phyloP scores from a whole-genome alignment of 441 rosid species.

The Biscutella laevigata region DNA sequence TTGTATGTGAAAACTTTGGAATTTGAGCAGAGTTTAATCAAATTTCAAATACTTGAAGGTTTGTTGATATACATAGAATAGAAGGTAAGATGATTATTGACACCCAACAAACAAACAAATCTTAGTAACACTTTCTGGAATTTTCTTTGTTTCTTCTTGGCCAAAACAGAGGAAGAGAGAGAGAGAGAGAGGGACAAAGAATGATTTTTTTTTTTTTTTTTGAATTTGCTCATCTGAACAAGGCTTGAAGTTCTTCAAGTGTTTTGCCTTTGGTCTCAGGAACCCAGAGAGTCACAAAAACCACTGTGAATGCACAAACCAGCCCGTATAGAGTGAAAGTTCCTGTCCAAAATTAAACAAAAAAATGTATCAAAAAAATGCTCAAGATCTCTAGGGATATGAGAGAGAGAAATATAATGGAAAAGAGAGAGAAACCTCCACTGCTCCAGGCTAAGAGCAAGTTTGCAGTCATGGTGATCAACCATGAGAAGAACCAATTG shows the following conservation, averaged over 20 bases:
- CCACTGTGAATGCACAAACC: slow-evolving; percentile 38
- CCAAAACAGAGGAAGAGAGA: slow-evolving; percentile 22
- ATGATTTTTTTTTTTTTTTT: slow-evolving; percentile 1
- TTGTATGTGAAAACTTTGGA: not conserved
- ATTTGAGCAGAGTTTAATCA: not conserved
- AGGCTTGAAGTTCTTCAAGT: slow-evolving; percentile 60
- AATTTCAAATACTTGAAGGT: slow-evolving; percentile 4
- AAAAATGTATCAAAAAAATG: not conserved
- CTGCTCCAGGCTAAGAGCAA: slow-evolving; percentile 59
- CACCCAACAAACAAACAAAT: slow-evolving; percentile 25
- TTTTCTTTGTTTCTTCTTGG: slow-evolving; percentile 20
- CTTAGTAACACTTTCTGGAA: slow-evolving; percentile 4
- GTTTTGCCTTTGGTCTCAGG: slow-evolving; percentile 75
- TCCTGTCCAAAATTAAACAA: slow-evolving; percentile 30
- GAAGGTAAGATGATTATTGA: slow-evolving; percentile 17
- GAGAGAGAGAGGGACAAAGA: not conserved
- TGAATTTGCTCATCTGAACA: slow-evolving; percentile 41
- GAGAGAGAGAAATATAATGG: not conserved
- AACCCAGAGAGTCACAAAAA: slow-evolving; percentile 50
- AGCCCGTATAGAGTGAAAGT: slow-evolving; percentile 45
- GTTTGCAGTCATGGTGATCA: slow-evolving; percentile 60
- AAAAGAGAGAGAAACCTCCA: slow-evolving; percentile 37
- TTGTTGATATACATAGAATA: slow-evolving; percentile 11
- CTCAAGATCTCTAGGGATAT: not conserved
- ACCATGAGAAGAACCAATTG: slow-evolving; percentile 47